Evolutionary conservation across 2,329 filamentous ascomycete genomes (phyloP).

Genomic region (Zymoseptoria tritici): DNA sequence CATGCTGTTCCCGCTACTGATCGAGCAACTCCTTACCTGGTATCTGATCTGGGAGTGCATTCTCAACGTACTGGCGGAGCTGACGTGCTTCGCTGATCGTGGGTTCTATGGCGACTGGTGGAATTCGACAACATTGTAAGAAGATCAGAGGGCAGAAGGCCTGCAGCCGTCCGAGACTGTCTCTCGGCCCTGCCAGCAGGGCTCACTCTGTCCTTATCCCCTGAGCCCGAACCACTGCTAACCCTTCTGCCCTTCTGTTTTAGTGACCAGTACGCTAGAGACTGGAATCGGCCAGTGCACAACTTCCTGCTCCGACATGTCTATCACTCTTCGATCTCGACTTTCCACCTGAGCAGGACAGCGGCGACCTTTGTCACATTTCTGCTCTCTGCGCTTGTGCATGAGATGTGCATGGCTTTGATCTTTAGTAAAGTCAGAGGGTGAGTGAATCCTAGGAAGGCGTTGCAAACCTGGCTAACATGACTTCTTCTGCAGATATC

Average conservation of each 20-base stretch:
- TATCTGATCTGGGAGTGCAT: conserved; percentile 68
- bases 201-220: too few relatives aligned
- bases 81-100: conserved; percentile 65
- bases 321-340: conserved; percentile 69
- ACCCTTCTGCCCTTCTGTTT: conserved; percentile 23
- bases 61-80: conserved; percentile 67
- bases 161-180: too few relatives aligned
- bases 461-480: not conserved
- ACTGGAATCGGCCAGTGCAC: conserved; percentile 77
- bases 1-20: conserved; percentile 69
- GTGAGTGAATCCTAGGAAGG: not conserved
- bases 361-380: conserved; percentile 71
- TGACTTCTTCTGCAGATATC: conserved; percentile 37
- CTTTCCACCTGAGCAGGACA: conserved; percentile 61
- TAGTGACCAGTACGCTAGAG: conserved; percentile 67
- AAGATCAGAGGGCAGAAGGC: too few relatives aligned
- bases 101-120: conserved; percentile 21
- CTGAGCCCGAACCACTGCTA: conserved; percentile 27
- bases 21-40: conserved; percentile 71
- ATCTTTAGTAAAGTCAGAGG: conserved; percentile 71
- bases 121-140: too few relatives aligned
- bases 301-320: conserved; percentile 72
- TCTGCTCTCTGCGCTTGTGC: conserved; percentile 61
- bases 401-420: conserved; percentile 74
- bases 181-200: too few relatives aligned